Base-by-base conservation (phyloP, 2,329 filamentous ascomycete species). In the Sporothrix sp. region DNA sequence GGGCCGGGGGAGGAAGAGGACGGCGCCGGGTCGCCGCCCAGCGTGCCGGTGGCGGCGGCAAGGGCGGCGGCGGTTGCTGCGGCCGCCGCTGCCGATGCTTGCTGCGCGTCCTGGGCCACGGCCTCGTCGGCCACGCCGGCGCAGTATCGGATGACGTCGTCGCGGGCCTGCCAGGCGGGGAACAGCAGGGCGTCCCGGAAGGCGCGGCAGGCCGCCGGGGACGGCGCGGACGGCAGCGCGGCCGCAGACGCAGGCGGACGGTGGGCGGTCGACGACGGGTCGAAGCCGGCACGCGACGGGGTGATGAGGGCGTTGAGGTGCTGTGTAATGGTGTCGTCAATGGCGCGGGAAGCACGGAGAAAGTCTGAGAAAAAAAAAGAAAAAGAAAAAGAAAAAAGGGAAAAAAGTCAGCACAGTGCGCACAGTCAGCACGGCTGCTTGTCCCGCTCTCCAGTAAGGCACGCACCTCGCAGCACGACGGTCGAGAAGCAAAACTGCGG, bases 281-380 rank as follows among this genome's bases (percentile, higher is more conserved):
- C 85, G 67, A 95, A 97, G 14, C 81, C 80, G 35, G 68, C 67
- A 39, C 73, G 71, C 11, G 86, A 76, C 0, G 91, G 91, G 1
- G 84, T 90, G 39, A 87, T 71, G 33, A 97, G 77, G 1, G 88
- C 87, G 71, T 97, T 97, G 54, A 98, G 79, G 61, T 94, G 91
- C 62, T 95, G 90, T 1, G 82, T 81, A 62, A 98, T 97, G 39
- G 86, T 88, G 68, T 98, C 93, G 68, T 98, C 93, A 61, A 96
- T 84, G 43, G 85, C 80, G 56, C 93, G 82, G 9, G 91, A 96
- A 57, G 93, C 68, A 35, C 89, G 85, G 20, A 98, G 77, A 65
- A 98, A 98, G 65, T 95, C 93, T 95, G 62, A 57, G 18, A 50
- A 39, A 45, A 36, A 3, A 10, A 7, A n/a, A 14, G 2, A 7